Evolutionary conservation across 345 rosid genomes (phyloP).

Genomic region (Pseudoturritis turrita): DNA sequence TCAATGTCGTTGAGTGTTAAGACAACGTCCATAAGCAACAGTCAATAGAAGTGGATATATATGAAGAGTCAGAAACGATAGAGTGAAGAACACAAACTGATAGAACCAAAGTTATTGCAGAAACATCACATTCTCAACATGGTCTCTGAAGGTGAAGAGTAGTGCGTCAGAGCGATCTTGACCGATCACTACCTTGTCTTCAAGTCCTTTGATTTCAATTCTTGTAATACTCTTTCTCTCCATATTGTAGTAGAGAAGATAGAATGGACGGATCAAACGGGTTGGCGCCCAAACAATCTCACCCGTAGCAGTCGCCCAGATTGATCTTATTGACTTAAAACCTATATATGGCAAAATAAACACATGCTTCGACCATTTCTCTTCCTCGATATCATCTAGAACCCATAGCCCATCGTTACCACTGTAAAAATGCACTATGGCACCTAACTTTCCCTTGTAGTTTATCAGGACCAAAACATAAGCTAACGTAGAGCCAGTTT

Average conservation of each 20-base stretch:
- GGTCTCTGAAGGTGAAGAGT: neutral
- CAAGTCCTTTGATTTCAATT: neutral
- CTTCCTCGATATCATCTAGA: neutral
- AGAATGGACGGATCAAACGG: neutral
- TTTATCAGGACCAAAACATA: neutral
- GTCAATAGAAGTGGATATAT: neutral
- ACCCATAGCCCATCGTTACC: neutral
- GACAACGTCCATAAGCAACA: neutral
- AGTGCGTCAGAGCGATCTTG: neutral
- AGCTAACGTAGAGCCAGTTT: neutral
- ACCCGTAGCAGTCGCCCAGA: neutral
- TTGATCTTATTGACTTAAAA: neutral
- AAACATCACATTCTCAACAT: constrained; percentile 14
- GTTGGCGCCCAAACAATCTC: neutral
- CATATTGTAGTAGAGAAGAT: neutral
- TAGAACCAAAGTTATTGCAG: neutral
- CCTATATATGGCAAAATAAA: neutral
- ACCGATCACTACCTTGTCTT: neutral
- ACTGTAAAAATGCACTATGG: no score
- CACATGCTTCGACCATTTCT: neutral
- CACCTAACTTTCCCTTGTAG: constrained; percentile 12
- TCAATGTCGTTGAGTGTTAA: neutral
- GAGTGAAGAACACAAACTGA: neutral
- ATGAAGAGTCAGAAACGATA: neutral
- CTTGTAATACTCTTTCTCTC: neutral